Base-by-base conservation (phyloP, 2,329 filamentous ascomycete genomes). In the Colletotrichum sojae region DNA sequence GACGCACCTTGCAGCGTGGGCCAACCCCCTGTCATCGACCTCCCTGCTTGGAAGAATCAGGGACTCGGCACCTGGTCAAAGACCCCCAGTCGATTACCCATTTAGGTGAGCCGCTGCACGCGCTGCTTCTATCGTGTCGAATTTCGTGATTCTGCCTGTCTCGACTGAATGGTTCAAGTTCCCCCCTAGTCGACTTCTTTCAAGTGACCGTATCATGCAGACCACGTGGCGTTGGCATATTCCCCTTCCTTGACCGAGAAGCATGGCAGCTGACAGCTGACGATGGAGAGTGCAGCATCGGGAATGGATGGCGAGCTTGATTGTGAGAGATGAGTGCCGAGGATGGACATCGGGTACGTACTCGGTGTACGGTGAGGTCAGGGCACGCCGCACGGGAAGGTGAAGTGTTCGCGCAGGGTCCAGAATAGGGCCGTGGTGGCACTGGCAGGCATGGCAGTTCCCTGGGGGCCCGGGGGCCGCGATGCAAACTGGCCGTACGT, bases 381-480 rank as follows among this genome's bases (percentile, higher is more conserved):
- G 18, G 40, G 53, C 63, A 64, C 46, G 60, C 58, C 59, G 12
- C 20, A 57, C 39, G 43, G 22, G 65, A 52, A 40, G 43, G 13
- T 43, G 45, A 40, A 36, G 13, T 43, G 43, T 49, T 48, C 31
- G 62, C 56, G 55, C 55, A 61, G 55, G 62, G 62, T 69, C 63
- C 62, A 66, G 43, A 66, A 66, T 69, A 66, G 67, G 62, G 55
- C 67, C 62, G 67, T 69, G 61, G 31, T 36, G 31, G 31, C 66
- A 55, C 66, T 56, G 43, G 36, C 22, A 31, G 25, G 36, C 18
- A 61, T 54, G 54, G 62, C 54, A 69, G 15, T 40, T 40, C 66
- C 62, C 40, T 59, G n/a, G 61, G 43, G 27, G 39, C 48, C 51
- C 15, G 61, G 43, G 27, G 39, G 54, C 51, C 15, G 31, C 25